A percentile compares a stretch with the other conserved stretches of the same genome.
Conservation (phyloP, 2,329 filamentous ascomycete genomes). For the Pestalotiopsis fici region DNA sequence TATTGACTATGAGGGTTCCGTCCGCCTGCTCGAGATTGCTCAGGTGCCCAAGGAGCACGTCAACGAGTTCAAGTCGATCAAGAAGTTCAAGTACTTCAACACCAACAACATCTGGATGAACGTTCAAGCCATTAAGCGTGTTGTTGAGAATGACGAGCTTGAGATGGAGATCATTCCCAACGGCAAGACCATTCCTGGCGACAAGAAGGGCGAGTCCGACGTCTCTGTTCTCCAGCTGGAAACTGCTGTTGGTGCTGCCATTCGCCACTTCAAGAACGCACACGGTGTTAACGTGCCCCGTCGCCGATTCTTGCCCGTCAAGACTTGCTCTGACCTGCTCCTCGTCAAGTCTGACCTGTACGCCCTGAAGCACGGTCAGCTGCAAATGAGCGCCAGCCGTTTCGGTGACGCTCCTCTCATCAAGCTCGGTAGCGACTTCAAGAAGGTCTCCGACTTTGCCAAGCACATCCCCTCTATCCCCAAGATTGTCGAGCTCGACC, state of each 20-base stretch:
- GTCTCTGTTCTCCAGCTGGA: constrained; percentile 97
- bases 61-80: constrained; percentile 99
- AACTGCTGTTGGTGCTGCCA: constrained; percentile 96
- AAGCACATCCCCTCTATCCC: constrained; percentile 84
- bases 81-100: constrained; percentile 99
- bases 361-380: constrained; percentile 96
- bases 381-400: constrained; percentile 93
- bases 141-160: constrained; percentile 97
- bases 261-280: constrained; percentile 97
- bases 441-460: constrained; percentile 99
- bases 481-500: constrained; percentile 88
- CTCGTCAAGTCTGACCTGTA: constrained; percentile 99
- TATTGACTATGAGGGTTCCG: constrained; percentile 97
- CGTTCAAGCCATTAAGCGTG: constrained; percentile 94
- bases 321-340: constrained; percentile 99
- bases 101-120: constrained; percentile 99
- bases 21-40: constrained; percentile 95
- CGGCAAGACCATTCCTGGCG: constrained; percentile 95
- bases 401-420: constrained; percentile 97
- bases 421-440: constrained; percentile 99
- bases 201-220: constrained; percentile 99
- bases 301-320: constrained; percentile 97
- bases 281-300: constrained; percentile 99
- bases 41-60: constrained; percentile 99
- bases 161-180: constrained; percentile 99